Percentiles rank a stretch among this genome's conserved stretches.
Conservation (phyloP, 2,329 filamentous ascomycete genomes). For the Sporothrix euskadiensis region DNA sequence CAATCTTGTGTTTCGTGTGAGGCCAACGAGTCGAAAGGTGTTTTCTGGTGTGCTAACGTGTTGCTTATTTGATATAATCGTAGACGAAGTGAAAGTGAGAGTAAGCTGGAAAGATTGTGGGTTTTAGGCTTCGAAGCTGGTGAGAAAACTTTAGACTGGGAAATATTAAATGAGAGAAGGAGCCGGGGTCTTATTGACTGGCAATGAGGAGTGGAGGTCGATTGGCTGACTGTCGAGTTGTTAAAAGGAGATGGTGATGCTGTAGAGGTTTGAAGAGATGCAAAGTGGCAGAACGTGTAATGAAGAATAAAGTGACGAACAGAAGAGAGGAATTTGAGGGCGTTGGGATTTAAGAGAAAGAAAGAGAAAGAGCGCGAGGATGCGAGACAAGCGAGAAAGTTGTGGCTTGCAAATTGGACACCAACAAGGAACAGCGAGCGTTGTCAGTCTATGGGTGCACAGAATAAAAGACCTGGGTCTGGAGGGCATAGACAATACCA, state of each 20-base stretch:
- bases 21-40: background rate
- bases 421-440: constrained; percentile 7
- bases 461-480: constrained; percentile 1
- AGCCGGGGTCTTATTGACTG: too few species aligned
- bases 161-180: too few species aligned
- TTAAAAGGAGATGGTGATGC: background rate
- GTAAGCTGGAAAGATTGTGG: too few species aligned
- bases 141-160: too few species aligned
- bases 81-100: background rate
- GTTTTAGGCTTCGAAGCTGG: too few species aligned
- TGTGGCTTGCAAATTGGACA: constrained; percentile 26
- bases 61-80: background rate
- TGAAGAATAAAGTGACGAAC: background rate
- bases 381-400: constrained; percentile 27
- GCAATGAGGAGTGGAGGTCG: too few species aligned
- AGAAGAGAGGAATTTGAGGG: background rate
- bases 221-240: background rate
- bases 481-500: constrained; percentile 15
- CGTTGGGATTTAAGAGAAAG: background rate
- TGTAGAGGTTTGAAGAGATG: background rate
- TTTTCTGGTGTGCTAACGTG: background rate
- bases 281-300: background rate
- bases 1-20: background rate
- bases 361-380: background rate
- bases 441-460: constrained; percentile 24